phyloP scores from a whole-genome alignment of 2,329 filamentous ascomycete species.

The Epichloe sp. region DNA sequence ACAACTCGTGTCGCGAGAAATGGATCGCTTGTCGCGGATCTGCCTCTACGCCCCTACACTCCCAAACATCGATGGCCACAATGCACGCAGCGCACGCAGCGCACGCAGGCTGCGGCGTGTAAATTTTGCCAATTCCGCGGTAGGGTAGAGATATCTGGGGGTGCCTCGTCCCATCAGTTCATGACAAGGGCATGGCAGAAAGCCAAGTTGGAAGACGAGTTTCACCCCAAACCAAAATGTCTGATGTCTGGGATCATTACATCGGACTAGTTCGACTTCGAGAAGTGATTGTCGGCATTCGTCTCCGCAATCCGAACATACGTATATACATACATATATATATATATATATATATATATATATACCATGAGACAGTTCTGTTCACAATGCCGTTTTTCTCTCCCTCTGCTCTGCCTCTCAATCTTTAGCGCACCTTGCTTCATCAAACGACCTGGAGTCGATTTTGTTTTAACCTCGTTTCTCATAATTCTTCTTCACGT shows the following conservation, averaged over 20 bases:
- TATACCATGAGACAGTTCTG: no score
- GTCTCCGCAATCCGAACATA: background rate
- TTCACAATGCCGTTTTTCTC: no score
- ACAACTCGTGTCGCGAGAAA: background rate
- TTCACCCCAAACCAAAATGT: background rate
- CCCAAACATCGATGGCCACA: background rate
- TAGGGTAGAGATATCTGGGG: background rate
- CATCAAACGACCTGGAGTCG: conserved; percentile 2
- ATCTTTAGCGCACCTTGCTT: background rate
- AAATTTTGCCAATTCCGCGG: background rate
- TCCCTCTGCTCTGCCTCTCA: background rate
- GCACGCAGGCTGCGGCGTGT: background rate
- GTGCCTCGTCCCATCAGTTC: background rate
- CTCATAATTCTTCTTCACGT: background rate
- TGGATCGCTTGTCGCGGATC: background rate
- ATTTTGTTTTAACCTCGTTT: background rate
- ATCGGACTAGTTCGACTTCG: background rate
- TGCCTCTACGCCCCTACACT: background rate
- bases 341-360: background rate
- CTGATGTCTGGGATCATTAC: background rate
- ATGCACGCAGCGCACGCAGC: background rate
- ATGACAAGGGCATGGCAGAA: background rate
- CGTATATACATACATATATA: background rate
- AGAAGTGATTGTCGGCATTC: background rate
- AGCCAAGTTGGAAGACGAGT: conserved; percentile 1